Percentiles rank a stretch among this genome's conserved stretches.
phyloP scores from a whole-genome alignment of 768 basidiomycete species.

The Boletus vinaceobasis region DNA sequence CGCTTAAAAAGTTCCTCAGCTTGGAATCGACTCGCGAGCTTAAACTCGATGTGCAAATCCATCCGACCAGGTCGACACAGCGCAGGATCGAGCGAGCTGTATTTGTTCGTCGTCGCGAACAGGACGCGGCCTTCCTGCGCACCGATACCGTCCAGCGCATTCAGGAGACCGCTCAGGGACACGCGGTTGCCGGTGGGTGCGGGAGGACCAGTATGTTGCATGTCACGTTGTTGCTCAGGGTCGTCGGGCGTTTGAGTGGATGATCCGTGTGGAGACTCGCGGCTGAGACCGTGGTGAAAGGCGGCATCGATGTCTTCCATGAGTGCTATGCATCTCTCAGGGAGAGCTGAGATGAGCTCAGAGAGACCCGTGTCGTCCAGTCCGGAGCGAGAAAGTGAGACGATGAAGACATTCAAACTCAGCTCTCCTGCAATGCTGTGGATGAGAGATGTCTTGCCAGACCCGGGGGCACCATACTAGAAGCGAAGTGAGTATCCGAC shows the following conservation, averaged over 20 bases:
- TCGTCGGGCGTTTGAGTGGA: neutral
- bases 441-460: conserved; percentile 78
- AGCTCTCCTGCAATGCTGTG: conserved; percentile 78
- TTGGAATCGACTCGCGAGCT: conserved; percentile 67
- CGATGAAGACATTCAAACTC: conserved; percentile 66
- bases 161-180: conserved; percentile 71
- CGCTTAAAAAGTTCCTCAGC: conserved; percentile 60
- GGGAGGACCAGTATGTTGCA: conserved; percentile 4
- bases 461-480: conserved; percentile 70
- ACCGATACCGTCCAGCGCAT: conserved; percentile 75
- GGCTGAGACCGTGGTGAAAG: conserved; percentile 46
- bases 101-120: conserved; percentile 78
- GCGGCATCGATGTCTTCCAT: conserved; percentile 88
- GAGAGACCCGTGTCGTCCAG: conserved; percentile 61
- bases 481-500: neutral
- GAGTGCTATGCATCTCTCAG: conserved; percentile 69
- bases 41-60: conserved; percentile 77
- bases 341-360: conserved; percentile 57
- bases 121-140: conserved; percentile 82
- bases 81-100: conserved; percentile 65
- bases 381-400: conserved; percentile 60
- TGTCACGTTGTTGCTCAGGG: conserved; percentile 15
- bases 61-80: conserved; percentile 76
- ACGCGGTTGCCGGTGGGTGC: conserved; percentile 35
- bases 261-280: conserved; percentile 18